Base-by-base conservation (phyloP, 768 basidiomycete species). In the Russula brevipes region DNA sequence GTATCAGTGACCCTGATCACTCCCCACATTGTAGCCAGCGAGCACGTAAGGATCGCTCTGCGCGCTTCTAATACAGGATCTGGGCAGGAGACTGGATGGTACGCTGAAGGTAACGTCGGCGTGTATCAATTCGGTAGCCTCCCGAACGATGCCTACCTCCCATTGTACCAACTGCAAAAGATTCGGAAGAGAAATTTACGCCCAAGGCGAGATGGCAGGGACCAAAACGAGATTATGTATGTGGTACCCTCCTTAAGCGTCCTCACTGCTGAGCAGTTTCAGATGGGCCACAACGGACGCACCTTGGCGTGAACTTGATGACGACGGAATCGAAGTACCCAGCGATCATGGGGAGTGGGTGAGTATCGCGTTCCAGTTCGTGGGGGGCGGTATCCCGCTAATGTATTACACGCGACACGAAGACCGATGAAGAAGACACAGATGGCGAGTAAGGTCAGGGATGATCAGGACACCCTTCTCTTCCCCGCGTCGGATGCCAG, bases 101-200 rank as follows among this genome's bases (percentile, higher is more conserved):
- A 64, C 24, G 57, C 63, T 31, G 63, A 64, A 42, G 63, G 63
- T 14, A 59, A 64, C 63, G 35, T 59, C 14, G 63, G 63, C 36
- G 52, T 64, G 16, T 55, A 64, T 9, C 63, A 64, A 33, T 64
- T 64, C 19, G 63, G 63, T 19, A 59, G 63, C 39, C 63, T 59
- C 50, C 46, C 53, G 14, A 49, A 49, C 8, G 63, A 45, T 30
- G 57, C 11, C 7, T 64, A 54, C 46, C 38, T 54, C 17, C 63
- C 63, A 19, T 35, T 64, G 58, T 64, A 44, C 58, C 31, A 64
- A 4, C 24, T 64, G 16, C 52, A 59, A 6, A 44, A 6, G 14
- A 49, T 64, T 30, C 57, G 51, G 33, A 49, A 49, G 44, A 53
- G 57, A 30, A 59, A 59, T 3, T 31, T 30, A 3, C 44, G 24